Evolutionary conservation across 208 protist genomes (phyloP), one percentile per base, ranked within the genome.

Genomic region (Trypanosoma rangeli): DNA sequence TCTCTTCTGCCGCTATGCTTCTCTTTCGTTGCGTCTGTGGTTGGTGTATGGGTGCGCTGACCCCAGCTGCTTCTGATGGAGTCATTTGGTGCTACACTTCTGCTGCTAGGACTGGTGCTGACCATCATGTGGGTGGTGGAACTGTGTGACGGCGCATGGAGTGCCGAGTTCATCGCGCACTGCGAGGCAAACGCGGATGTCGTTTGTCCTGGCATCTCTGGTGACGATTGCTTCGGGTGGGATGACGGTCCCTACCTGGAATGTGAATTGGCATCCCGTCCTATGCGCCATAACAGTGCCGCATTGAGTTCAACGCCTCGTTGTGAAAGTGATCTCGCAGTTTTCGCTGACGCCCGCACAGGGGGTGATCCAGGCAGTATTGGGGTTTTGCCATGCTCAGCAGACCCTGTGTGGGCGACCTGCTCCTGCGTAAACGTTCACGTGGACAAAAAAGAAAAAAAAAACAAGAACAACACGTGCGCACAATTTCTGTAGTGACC

Each of bases 201-300:
- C 5, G 9, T 49, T 0, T 72, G 67, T 26, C 67, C 67, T 29
- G 67, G 58, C 20, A 64, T 72, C 10, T 28, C 0, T 31, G 54
- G 46, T 52, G 55, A 16, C 58, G 42, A 37, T 31, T 65, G 68
- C 58, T 73, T 31, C 44, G 60, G 68, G 18, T 58, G 58, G 68
- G 68, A 73, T 33, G 20, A 37, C 24, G 59, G 68, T 28, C 60
- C 50, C 3, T 65, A 22, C 37, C 42, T 48, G 3, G 5, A 31
- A 1, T 64, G 60, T 49, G 39, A 46, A 20, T 39, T 58, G 42
- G 68, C 68, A 22, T 15, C 28, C 20, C 57, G 58, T 33, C 58
- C 50, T n/a, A 15, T 64, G 60, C 42, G 48, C 18, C 20, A 31
- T n/a, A 9, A 49, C 64, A 29, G 48, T 57, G 4, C 8, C 48